These are phyloP conservation scores for grape (Vitis vinifera) DNA, from an alignment of 164 flowering plant genomes.

Conservation along the genomic window ASM3070453v1 NC_081805.1:1193001-1193500, in stretches of 20 bases:
- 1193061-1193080: not conserved
- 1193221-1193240: slow-evolving; percentile 4
- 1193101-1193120: not conserved
- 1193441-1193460: too few species aligned
- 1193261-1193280: not conserved
- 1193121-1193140: slow-evolving; percentile 51
- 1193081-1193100: not conserved
- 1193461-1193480: too few species aligned
- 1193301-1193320: too few species aligned
- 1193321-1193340: too few species aligned
- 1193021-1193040: not conserved
- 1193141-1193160: slow-evolving; percentile 99
- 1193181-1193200: slow-evolving; percentile 96
- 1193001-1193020: slow-evolving; percentile 22
- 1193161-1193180: slow-evolving; percentile 93
- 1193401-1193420: too few species aligned
- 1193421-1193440: too few species aligned
- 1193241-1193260: not conserved
- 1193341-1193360: too few species aligned
- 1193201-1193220: slow-evolving; percentile 67
- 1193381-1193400: too few species aligned
- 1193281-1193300: too few species aligned
- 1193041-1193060: too few species aligned
- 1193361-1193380: too few species aligned
- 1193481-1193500: too few species aligned